These are phyloP conservation scores for Quercus mongolica DNA, from an alignment of 306 rosid genomes.

Conservation along the genomic window DNA sequence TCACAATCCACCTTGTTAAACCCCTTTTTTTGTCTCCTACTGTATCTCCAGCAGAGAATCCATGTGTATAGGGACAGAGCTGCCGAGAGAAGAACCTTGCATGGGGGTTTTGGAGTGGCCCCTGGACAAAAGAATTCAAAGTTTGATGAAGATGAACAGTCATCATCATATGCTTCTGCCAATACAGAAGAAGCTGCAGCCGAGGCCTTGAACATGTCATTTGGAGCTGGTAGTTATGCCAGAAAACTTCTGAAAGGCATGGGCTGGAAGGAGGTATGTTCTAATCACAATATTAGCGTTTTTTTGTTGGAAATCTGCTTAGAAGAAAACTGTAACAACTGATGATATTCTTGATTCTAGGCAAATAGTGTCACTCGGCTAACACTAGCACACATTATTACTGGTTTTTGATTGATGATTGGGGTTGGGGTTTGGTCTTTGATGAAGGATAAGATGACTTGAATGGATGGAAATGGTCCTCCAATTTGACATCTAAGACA, in stretches of 20 bases:
- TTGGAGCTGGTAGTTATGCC: conserved; percentile 82
- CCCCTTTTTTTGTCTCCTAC: conserved; percentile 10
- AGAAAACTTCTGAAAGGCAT: conserved; percentile 60
- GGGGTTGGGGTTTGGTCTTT: neutral
- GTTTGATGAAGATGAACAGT: conserved; percentile 17
- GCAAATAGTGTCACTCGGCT: neutral
- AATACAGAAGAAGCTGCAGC: conserved; percentile 54
- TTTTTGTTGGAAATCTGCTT: neutral
- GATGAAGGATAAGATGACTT: neutral
- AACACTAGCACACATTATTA: neutral
- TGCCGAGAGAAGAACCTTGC: conserved; percentile 82
- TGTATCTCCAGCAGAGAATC: conserved; percentile 42
- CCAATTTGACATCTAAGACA: neutral
- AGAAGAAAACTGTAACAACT: neutral
- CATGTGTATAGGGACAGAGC: conserved; percentile 72
- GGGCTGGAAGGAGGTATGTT: conserved; percentile 95
- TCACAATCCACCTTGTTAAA: conserved; percentile 4
- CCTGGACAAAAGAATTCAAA: conserved; percentile 73
- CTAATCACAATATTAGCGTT: neutral
- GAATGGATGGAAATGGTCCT: too few species aligned
- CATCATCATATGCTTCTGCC: conserved; percentile 29
- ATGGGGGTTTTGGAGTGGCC: conserved; percentile 75
- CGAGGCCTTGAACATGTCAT: conserved; percentile 73
- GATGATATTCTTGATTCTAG: neutral
- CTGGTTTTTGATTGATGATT: neutral